Percentiles rank a stretch among this genome's conserved stretches.
Conservation (phyloP, 352 stramenopile genomes). For the Globisporangium lucens region DNA sequence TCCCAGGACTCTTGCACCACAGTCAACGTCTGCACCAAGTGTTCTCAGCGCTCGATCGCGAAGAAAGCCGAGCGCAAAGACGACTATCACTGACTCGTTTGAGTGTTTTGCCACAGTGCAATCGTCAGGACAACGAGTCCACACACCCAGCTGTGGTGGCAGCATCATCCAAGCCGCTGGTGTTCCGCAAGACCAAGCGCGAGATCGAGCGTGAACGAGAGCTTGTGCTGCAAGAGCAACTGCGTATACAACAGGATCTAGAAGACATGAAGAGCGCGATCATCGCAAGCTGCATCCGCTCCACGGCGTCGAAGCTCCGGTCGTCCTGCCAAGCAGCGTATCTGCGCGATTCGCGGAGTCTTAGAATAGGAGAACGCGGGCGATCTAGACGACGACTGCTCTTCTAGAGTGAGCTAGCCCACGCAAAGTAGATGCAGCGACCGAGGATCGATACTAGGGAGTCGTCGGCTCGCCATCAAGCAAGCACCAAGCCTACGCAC, state of each 20-base stretch:
- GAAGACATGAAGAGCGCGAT: slow-evolving; percentile 11
- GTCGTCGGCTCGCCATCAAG: not conserved
- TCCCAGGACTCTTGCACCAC: slow-evolving; percentile 32
- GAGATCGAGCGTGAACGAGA: slow-evolving; percentile 46
- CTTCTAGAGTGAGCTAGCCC: slow-evolving; percentile 25
- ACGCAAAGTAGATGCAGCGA: not conserved
- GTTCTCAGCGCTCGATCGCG: slow-evolving; percentile 32
- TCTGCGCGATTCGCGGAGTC: not conserved
- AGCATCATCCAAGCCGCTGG: slow-evolving; percentile 27
- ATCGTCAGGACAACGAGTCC: not conserved
- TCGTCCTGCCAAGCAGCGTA: slow-evolving; percentile 10
- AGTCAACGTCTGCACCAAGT: slow-evolving; percentile 34
- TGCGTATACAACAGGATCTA: slow-evolving; percentile 21
- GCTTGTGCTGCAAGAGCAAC: slow-evolving; percentile 20
- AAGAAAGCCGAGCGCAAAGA: slow-evolving; percentile 29
- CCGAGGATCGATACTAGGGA: not conserved
- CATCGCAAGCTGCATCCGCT: slow-evolving; percentile 5
- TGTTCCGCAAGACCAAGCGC: slow-evolving; percentile 56
- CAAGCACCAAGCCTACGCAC: not conserved
- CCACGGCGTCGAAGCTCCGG: slow-evolving; percentile 4
- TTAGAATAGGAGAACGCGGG: slow-evolving; percentile 19
- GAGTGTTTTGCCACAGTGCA: slow-evolving; percentile 12
- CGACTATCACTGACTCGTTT: slow-evolving; percentile 16
- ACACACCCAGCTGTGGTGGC: slow-evolving; percentile 6
- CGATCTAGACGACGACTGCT: slow-evolving; percentile 33